Conservation (phyloP, 192 early-diverging fungal species). For the Umbelopsis isabellina region DNA sequence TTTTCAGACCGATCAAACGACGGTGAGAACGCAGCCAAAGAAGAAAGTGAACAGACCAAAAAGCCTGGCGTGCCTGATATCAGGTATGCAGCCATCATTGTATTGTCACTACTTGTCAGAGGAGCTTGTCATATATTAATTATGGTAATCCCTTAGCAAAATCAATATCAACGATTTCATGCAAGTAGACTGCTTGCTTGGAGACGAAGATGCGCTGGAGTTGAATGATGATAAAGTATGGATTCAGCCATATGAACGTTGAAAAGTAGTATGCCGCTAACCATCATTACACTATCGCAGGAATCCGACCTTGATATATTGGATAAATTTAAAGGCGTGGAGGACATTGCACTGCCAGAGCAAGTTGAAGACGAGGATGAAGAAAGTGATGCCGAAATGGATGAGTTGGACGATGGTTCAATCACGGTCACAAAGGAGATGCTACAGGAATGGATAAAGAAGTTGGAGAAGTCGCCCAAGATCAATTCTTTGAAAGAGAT, state of each 20-base stretch:
- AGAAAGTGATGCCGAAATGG: conserved; percentile 26
- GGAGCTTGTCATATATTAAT: too few relatives aligned
- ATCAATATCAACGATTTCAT: conserved; percentile 50
- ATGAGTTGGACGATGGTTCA: conserved; percentile 30
- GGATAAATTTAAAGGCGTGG: conserved; percentile 34
- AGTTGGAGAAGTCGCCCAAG: conserved; percentile 60
- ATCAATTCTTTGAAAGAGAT: conserved; percentile 73
- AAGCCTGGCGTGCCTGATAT: background rate
- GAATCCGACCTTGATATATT: conserved; percentile 26
- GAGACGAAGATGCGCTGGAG: conserved; percentile 2
- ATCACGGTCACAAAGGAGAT: conserved; percentile 65
- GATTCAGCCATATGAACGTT: background rate
- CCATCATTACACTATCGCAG: background rate
- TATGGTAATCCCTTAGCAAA: background rate
- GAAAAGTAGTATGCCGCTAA: background rate
- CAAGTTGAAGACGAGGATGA: conserved; percentile 32
- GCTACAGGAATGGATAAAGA: conserved; percentile 52
- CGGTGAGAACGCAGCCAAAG: background rate
- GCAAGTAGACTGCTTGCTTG: conserved; percentile 38
- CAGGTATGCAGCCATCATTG: background rate
- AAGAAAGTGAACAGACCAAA: background rate
- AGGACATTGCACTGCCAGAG: conserved; percentile 27
- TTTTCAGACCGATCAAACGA: background rate
- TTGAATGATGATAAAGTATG: conserved; percentile 44
- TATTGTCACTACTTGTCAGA: too few relatives aligned